phyloP scores from a whole-genome alignment of 768 basidiomycete genomes.

The Lactarius akahatsu region DNA sequence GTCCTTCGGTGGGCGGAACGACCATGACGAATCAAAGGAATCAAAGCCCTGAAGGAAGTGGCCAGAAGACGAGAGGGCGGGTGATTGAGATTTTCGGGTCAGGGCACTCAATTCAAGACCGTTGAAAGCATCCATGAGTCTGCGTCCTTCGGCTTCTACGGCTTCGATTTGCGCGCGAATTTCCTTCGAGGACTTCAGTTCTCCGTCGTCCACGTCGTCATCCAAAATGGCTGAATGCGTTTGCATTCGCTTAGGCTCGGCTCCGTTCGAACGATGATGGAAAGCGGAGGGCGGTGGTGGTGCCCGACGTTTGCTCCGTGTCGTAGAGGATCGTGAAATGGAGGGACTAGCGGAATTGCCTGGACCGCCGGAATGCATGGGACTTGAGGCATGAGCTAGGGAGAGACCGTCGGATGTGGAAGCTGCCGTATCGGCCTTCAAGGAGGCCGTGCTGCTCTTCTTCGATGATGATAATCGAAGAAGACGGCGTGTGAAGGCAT shows the following conservation, averaged over 20 bases:
- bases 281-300: slow-evolving; percentile 38
- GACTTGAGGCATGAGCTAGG: slow-evolving; percentile 31
- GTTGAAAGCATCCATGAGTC: slow-evolving; percentile 76
- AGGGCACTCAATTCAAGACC: slow-evolving; percentile 72
- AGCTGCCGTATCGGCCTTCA: slow-evolving; percentile 46
- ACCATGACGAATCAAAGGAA: slow-evolving; percentile 20
- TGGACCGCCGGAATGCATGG: slow-evolving; percentile 30
- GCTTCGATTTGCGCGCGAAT: slow-evolving; percentile 64
- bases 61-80: slow-evolving; percentile 29
- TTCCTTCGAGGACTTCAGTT: slow-evolving; percentile 56
- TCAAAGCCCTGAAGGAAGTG: slow-evolving; percentile 27
- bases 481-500: slow-evolving; percentile 29
- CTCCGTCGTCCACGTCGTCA: slow-evolving; percentile 55
- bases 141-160: slow-evolving; percentile 68
- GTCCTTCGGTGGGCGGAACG: slow-evolving; percentile 21
- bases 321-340: slow-evolving; percentile 40
- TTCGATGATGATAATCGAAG: slow-evolving; percentile 43
- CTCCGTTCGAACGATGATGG: slow-evolving; percentile 25
- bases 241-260: slow-evolving; percentile 29
- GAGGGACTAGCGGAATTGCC: slow-evolving; percentile 31
- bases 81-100: slow-evolving; percentile 45
- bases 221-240: slow-evolving; percentile 33
- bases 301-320: slow-evolving; percentile 26
- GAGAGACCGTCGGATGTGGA: slow-evolving; percentile 41
- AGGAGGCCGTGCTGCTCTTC: slow-evolving; percentile 50